Evolutionary conservation across 2,329 filamentous ascomycete genomes (phyloP), one percentile per base, ranked within the genome.

Genomic region (Fusarium sp.): DNA sequence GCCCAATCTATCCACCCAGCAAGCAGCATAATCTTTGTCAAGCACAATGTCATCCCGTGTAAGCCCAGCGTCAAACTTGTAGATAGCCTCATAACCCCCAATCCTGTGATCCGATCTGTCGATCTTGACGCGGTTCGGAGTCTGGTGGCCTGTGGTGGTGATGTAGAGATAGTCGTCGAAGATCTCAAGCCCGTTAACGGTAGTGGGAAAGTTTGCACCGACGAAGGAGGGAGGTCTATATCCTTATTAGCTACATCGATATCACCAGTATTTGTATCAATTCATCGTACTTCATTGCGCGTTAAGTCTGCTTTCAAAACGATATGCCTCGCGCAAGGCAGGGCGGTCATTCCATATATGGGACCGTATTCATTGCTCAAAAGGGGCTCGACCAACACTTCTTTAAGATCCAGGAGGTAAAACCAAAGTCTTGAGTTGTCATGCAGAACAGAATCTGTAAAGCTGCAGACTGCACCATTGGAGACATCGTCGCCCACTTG

Each of bases 101-200:
- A 29, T 9, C 2, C 27, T 61, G 20, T 49, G 52, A 14, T 54
- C 62, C 6, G 34, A 18, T 1, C 42, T 16, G 14, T 67, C 46
- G 11, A 66, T 45, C 34, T 57, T 42, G 8, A 62, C 20, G 8
- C 42, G 29, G 1, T 27, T 44, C 3, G 34, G 61, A 2, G 50
- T 30, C 12, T 47, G 20, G 14, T 32, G 34, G 25, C 22, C 40
- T 1, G 50, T 44, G 29, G 49, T 66, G 10, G 46, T 67, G 8
- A 67, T 49, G 34, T 66, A 62, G 3, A 66, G 45, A 9, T 66
- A 45, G 18, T 24, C 8, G 3, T 32, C 25, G 11, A 50, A 51
- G 6, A 52, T 14, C 15, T 49, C 34, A 8, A 66, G 20, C 2
- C 54, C 50, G n/a, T 67, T 67, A 7, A 61, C 45, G 16, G 44